These are phyloP conservation scores for Phialophora expanda DNA, from an alignment of 2,329 filamentous ascomycete genomes.

Conservation along the genomic window DNA sequence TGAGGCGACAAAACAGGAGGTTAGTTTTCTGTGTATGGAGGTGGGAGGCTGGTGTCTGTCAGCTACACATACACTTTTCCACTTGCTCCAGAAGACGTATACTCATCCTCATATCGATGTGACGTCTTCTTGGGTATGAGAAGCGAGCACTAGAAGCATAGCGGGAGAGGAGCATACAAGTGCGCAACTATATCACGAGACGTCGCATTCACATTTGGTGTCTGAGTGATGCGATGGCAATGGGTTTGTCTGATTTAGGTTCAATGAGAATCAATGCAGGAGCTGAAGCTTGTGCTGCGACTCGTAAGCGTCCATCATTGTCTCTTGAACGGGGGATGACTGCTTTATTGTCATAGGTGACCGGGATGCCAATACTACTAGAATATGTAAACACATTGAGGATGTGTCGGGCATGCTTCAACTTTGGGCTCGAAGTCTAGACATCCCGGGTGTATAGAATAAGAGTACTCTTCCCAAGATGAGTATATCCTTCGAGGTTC, in stretches of 20 bases:
- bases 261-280: neutral
- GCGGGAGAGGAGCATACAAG: neutral
- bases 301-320: neutral
- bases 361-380: neutral
- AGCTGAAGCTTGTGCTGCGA: neutral
- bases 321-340: neutral
- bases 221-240: neutral
- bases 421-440: too few relatives aligned
- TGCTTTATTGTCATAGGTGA: neutral
- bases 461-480: too few relatives aligned
- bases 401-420: too few relatives aligned
- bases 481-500: too few relatives aligned
- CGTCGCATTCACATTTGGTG: neutral
- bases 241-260: neutral
- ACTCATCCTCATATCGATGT: neutral
- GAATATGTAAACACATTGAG: too few relatives aligned
- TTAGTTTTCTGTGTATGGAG: neutral
- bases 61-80: neutral
- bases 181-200: neutral
- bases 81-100: neutral
- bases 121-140: neutral
- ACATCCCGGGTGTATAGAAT: too few relatives aligned
- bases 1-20: too few relatives aligned
- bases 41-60: neutral
- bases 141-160: neutral